Evolutionary conservation across 2,329 filamentous ascomycete species (phyloP).

Genomic region (Alternaria arborescens): DNA sequence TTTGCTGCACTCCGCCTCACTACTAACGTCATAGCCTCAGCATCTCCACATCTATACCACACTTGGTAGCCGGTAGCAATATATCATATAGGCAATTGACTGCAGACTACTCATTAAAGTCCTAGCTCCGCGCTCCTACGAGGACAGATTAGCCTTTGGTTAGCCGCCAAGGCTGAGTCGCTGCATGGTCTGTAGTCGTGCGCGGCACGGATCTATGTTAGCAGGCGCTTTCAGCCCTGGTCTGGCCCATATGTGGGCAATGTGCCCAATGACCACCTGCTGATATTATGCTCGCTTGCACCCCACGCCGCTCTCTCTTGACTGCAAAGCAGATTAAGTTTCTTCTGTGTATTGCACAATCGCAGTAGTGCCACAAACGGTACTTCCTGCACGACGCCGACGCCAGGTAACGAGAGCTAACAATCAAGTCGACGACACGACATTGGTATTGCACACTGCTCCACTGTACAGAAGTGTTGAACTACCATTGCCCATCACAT

Average conservation of each 20-base stretch:
- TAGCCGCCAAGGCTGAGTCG: slow-evolving; percentile 14
- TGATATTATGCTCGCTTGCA: not conserved
- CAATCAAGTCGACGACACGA: not conserved
- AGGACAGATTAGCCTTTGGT: not conserved
- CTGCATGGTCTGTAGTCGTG: too few species aligned
- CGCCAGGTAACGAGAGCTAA: not conserved
- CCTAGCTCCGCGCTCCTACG: not conserved
- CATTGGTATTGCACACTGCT: not conserved
- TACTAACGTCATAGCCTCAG: slow-evolving; percentile 11
- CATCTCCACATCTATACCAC: slow-evolving; percentile 3
- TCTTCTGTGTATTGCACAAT: not conserved
- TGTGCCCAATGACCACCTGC: not conserved
- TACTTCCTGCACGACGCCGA: not conserved
- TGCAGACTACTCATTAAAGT: not conserved
- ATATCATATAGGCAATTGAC: not conserved
- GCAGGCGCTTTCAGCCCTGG: not conserved
- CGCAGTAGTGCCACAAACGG: not conserved
- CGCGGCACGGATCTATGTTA: not conserved
- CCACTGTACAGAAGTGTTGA: not conserved
- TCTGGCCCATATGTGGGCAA: not conserved
- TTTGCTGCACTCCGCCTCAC: slow-evolving; percentile 7
- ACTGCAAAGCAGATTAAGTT: not conserved
- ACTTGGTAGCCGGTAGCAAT: not conserved
- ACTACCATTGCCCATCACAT: not conserved
- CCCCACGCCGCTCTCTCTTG: not conserved